Evolutionary conservation across 129 eudicot species (phyloP).

Genomic region (Scalesia atractyloides): DNA sequence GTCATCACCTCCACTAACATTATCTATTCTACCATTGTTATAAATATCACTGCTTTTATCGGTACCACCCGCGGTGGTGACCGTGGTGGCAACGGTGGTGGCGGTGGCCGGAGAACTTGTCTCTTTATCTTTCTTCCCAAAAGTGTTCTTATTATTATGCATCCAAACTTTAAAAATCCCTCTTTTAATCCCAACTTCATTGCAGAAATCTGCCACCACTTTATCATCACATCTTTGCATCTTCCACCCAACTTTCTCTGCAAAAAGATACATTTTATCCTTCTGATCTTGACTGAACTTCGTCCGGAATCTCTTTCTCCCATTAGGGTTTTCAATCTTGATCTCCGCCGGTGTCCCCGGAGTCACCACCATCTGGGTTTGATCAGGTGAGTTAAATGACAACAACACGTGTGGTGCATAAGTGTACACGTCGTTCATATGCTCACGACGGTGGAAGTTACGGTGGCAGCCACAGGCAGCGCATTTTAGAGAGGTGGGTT

Average conservation of each 20-base stretch:
- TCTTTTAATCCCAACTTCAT: constrained; percentile 63
- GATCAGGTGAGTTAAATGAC: constrained; percentile 41
- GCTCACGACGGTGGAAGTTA: constrained; percentile 84
- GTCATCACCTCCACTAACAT: constrained; percentile 21
- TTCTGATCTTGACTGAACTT: constrained; percentile 82
- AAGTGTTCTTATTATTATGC: constrained; percentile 81
- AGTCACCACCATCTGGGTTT: constrained; percentile 37
- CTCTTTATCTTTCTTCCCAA: constrained; percentile 45
- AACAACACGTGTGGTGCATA: constrained; percentile 41
- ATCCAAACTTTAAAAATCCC: constrained; percentile 88
- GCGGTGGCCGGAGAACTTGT: background rate
- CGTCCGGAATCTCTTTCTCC: constrained; percentile 74
- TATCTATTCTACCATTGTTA: constrained; percentile 14
- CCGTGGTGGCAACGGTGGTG: background rate
- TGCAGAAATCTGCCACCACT: constrained; percentile 58
- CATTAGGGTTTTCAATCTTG: constrained; percentile 46
- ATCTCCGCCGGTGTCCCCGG: constrained; percentile 64
- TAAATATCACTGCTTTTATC: background rate
- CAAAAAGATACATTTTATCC: constrained; percentile 62
- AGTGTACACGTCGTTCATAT: constrained; percentile 16
- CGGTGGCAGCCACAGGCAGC: constrained; percentile 98
- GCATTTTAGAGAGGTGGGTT: constrained; percentile 73
- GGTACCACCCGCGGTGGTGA: background rate
- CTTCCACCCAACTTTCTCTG: constrained; percentile 77
- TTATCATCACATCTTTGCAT: constrained; percentile 64